These are phyloP conservation scores for Erodium texanum DNA, from an alignment of 441 rosid genomes.

Conservation along the genomic window DNA sequence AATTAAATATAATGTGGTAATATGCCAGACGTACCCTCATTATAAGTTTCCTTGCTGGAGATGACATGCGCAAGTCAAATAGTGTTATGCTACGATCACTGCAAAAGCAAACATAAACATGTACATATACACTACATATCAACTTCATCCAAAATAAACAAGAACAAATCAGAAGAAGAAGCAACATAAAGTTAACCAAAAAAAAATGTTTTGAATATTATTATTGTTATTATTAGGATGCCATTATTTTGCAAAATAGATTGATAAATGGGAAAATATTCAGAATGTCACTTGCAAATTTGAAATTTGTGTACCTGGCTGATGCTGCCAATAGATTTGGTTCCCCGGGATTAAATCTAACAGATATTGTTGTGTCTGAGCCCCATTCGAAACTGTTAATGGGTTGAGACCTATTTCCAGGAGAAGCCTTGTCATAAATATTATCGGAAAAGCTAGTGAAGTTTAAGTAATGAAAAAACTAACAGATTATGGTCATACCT, in stretches of 20 bases:
- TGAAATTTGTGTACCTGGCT: conserved; percentile 42
- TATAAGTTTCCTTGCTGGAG: conserved; percentile 68
- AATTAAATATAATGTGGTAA: background rate
- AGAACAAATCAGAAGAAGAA: background rate
- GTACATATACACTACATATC: background rate
- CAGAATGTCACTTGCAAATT: background rate
- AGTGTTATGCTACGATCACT: conserved; percentile 79
- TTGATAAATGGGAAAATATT: background rate
- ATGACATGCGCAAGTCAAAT: conserved; percentile 79
- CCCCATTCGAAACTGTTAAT: conserved; percentile 79
- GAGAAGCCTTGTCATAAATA: conserved; percentile 10
- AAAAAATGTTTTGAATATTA: background rate
- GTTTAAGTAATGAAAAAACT: background rate
- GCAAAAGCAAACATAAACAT: conserved; percentile 20
- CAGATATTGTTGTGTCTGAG: conserved; percentile 68
- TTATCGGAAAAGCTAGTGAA: background rate
- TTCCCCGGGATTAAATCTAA: conserved; percentile 88
- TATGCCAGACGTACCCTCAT: conserved; percentile 51
- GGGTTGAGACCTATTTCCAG: conserved; percentile 69
- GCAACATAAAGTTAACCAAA: background rate
- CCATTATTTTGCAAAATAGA: background rate
- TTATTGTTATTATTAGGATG: too few species aligned
- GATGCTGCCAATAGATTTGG: conserved; percentile 75
- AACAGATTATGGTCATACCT: conserved; percentile 38
- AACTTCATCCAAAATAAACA: background rate